A percentile compares a stretch with the other conserved stretches of the same genome.
Evolutionary conservation across 1,284 basidiomycete genomes (phyloP).

Genomic region (Sphaerobolus stellatus): DNA sequence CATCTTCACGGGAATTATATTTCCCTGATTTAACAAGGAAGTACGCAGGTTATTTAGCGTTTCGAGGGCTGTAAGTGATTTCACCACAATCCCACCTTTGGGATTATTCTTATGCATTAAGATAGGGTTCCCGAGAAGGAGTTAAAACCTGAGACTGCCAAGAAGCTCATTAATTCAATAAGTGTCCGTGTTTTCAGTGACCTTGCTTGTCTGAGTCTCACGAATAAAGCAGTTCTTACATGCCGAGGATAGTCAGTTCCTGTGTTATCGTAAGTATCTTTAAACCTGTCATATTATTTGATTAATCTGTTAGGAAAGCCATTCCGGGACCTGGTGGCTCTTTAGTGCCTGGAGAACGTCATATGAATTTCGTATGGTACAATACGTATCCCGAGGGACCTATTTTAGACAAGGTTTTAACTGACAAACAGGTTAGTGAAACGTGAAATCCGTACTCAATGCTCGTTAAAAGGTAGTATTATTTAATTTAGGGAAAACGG

Average conservation of each 20-base stretch:
- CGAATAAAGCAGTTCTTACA: conserved; percentile 4
- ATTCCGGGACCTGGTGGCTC: conserved; percentile 9
- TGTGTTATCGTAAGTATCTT: conserved; percentile 9
- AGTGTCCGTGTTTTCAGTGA: conserved; percentile 1
- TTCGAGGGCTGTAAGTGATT: conserved; percentile 9
- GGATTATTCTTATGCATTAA: background rate
- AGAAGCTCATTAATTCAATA: conserved; percentile 2
- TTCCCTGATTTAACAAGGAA: conserved; percentile 5
- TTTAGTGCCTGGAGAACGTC: conserved; percentile 1
- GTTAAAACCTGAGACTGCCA: conserved; percentile 1
- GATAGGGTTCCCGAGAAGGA: conserved; percentile 7
- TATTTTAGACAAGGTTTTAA: conserved; percentile 9
- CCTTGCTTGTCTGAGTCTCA: background rate
- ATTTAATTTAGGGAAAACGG: conserved; percentile 5
- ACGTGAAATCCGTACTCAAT: no score
- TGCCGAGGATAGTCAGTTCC: conserved; percentile 11
- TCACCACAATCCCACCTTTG: background rate
- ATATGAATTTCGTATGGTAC: conserved; percentile 14
- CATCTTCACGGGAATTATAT: conserved; percentile 10
- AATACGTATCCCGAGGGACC: conserved; percentile 11
- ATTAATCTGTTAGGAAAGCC: background rate
- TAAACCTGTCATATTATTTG: background rate
- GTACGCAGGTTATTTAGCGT: conserved; percentile 12
- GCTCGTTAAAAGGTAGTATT: background rate
- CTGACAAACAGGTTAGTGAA: conserved; percentile 6